Conservation (phyloP, 176 grass and related monocot species). For the Phoenix dactylifera region DNA sequence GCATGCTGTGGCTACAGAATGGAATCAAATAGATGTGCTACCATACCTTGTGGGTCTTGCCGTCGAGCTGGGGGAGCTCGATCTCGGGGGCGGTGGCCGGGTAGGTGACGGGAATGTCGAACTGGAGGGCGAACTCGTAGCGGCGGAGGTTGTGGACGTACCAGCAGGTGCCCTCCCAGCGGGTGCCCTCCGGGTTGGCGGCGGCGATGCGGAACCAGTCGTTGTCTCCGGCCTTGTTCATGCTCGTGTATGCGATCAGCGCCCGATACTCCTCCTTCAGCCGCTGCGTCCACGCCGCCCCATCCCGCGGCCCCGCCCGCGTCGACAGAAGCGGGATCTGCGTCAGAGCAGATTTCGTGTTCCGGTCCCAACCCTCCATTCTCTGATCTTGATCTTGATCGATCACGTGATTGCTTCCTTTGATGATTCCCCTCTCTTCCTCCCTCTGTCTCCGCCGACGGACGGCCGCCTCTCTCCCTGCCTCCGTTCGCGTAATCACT, state of each 20-base stretch:
- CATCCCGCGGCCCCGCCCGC: slow-evolving; percentile 80
- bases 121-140: slow-evolving; percentile 90
- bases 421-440: no score
- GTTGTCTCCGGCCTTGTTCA: slow-evolving; percentile 96
- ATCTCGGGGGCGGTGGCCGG: slow-evolving; percentile 91
- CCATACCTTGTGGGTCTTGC: slow-evolving; percentile 89
- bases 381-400: not conserved
- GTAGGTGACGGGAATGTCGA: slow-evolving; percentile 88
- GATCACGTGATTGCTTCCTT: no score
- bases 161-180: slow-evolving; percentile 51
- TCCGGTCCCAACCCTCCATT: slow-evolving; percentile 86
- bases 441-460: no score
- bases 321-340: slow-evolving; percentile 81
- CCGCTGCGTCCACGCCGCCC: slow-evolving; percentile 76
- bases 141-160: slow-evolving; percentile 98
- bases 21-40: no score
- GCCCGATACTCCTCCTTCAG: slow-evolving; percentile 98
- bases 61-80: slow-evolving; percentile 86
- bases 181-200: slow-evolving; percentile 51
- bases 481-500: no score
- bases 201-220: slow-evolving; percentile 97
- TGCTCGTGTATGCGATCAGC: slow-evolving; percentile 75
- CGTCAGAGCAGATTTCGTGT: slow-evolving; percentile 73
- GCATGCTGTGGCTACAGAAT: not conserved
- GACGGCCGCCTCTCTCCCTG: no score